Evolutionary conservation across 1,139 yeast species (phyloP).

Genomic region (Groenewaldozyma auringiensis): DNA sequence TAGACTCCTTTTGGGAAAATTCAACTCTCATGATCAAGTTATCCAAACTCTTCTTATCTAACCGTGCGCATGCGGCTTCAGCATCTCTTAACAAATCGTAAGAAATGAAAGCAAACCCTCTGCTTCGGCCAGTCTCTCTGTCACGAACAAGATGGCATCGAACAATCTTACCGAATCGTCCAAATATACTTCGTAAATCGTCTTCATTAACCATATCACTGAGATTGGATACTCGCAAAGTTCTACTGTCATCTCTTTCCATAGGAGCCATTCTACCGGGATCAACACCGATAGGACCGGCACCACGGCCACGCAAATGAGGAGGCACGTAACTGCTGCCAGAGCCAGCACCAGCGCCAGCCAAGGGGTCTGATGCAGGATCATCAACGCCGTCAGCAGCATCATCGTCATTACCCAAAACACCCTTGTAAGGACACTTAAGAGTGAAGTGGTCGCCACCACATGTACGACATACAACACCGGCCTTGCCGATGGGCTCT

Average conservation of each 20-base stretch:
- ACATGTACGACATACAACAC: constrained; percentile 80
- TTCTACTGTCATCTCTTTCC: constrained; percentile 74
- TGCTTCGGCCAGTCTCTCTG: constrained; percentile 88
- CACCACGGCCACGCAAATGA: constrained; percentile 58
- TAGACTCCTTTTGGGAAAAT: constrained; percentile 27
- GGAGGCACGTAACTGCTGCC: constrained; percentile 61
- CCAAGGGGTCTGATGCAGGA: constrained; percentile 29
- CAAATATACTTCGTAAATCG: constrained; percentile 65
- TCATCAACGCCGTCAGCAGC: constrained; percentile 36
- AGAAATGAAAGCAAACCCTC: constrained; percentile 96
- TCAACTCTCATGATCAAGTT: constrained; percentile 62
- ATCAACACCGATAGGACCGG: constrained; percentile 32
- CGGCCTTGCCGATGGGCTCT: constrained; percentile 44
- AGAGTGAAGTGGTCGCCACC: constrained; percentile 90
- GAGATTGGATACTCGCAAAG: constrained; percentile 87
- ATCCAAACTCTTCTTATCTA: constrained; percentile 90
- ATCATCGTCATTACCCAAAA: constrained; percentile 52
- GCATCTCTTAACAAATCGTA: constrained; percentile 66
- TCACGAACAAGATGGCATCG: constrained; percentile 84
- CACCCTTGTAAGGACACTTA: constrained; percentile 93
- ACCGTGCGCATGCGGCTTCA: constrained; percentile 64
- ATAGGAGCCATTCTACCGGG: constrained; percentile 29
- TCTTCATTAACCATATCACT: constrained; percentile 80
- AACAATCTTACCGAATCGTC: constrained; percentile 58
- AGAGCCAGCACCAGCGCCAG: constrained; percentile 30